phyloP scores from a whole-genome alignment of 345 rosid genomes.

The Sonneratia caseolaris region DNA sequence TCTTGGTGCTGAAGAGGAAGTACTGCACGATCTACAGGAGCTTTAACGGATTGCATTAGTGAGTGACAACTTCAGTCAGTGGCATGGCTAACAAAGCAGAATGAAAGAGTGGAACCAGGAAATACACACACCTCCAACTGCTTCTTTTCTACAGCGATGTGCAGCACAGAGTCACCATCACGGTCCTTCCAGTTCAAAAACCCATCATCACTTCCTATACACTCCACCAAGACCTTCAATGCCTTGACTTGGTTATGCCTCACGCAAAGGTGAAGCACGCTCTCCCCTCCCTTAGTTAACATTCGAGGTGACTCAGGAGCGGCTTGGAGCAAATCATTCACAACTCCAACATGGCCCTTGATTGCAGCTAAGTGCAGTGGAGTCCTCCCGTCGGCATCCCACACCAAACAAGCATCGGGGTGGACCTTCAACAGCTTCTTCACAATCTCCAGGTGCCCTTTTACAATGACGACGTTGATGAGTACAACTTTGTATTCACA shows the following conservation, averaged over 20 bases:
- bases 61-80: not conserved
- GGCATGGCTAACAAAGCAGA: not conserved
- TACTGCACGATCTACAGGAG: constrained; percentile 16
- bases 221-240: constrained; percentile 16
- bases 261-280: constrained; percentile 17
- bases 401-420: constrained; percentile 11
- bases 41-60: not conserved
- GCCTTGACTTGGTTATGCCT: constrained; percentile 16
- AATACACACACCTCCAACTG: constrained; percentile 19
- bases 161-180: constrained; percentile 20
- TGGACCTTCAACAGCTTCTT: constrained; percentile 10
- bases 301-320: constrained; percentile 13
- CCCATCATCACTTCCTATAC: constrained; percentile 8
- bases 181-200: constrained; percentile 14
- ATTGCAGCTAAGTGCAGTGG: constrained; percentile 18
- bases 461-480: not conserved
- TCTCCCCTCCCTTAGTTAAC: constrained; percentile 11
- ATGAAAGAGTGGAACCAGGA: not conserved
- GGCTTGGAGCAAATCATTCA: constrained; percentile 11
- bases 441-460: constrained; percentile 17
- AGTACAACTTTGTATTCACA: not conserved
- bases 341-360: constrained; percentile 16
- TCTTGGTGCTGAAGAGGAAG: constrained; percentile 12
- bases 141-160: constrained; percentile 18
- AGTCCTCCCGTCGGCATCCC: constrained; percentile 19